Base-by-base conservation (phyloP, 1,284 basidiomycete species). In the Pascua guehoae region DNA sequence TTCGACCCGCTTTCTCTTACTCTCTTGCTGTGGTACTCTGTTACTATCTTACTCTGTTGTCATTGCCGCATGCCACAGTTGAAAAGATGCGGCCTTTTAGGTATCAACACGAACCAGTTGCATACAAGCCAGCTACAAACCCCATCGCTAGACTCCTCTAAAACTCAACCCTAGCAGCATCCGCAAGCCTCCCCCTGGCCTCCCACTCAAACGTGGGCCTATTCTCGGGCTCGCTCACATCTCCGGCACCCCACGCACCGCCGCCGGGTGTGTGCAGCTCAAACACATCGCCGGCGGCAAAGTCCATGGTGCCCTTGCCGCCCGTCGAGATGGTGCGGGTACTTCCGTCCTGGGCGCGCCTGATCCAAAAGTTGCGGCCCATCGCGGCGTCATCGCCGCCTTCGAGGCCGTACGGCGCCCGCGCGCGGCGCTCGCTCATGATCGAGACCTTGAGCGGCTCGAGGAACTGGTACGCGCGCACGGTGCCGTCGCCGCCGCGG, bases 381-480 rank as follows among this genome's bases (percentile, higher is more conserved):
- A 60, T 57, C 10, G 55, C 50, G 24, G 60, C 71, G 15, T 61
- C 49, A 14, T 53, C 63, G 16, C 71, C 71, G 1, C 69, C 71
- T 10, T 46, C 45, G 40, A 67, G 42, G 18, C 71, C 71, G 40
- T 72, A 72, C 1, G 71, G 71, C 10, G 62, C 58, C 1, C 64
- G 54, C 0, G 64, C 58, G 12, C 71, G 63, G 39, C 71, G 62
- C 49, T 72, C 69, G 5, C 65, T 60, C 12, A 71, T 44, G 77
- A 68, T 95, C 89, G 42, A 89, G 87, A 57, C 94, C 87, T 94
- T 89, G 72, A 97, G 84, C 1, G 84, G 81, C 73, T 93, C 86
- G 42, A 89, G 80, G 72, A 97, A 88, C 78, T 97, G 91, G 51
- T 97, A 83, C 63, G 94, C 89, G 40, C 94, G 82, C 40, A 91